Conservation (phyloP, 148 eudicot genomes). For the Vaccinium myrtillus region DNA sequence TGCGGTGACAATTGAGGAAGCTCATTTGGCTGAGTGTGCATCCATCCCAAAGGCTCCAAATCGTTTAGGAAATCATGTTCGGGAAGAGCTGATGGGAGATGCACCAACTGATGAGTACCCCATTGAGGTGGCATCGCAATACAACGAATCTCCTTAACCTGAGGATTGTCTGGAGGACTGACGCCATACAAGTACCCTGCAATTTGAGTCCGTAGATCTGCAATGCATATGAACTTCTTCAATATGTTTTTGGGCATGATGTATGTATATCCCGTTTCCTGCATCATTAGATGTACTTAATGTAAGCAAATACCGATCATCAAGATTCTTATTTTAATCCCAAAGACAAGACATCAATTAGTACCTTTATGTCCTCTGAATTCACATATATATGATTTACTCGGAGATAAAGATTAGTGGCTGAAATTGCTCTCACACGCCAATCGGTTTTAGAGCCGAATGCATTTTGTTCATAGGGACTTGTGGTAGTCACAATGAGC, state of each 20-base stretch:
- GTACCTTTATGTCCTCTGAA: slow-evolving; percentile 84
- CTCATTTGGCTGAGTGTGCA: slow-evolving; percentile 99
- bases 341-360: not conserved
- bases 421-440: slow-evolving; percentile 99
- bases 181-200: slow-evolving; percentile 92
- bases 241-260: slow-evolving; percentile 96
- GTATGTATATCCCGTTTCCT: slow-evolving; percentile 97
- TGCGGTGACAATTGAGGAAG: slow-evolving; percentile 98
- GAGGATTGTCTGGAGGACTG: slow-evolving; percentile 98
- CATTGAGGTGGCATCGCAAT: slow-evolving; percentile 96
- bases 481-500: slow-evolving; percentile 88
- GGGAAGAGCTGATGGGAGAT: slow-evolving; percentile 88
- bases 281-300: slow-evolving; percentile 21
- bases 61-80: slow-evolving; percentile 93
- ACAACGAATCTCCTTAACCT: slow-evolving; percentile 95
- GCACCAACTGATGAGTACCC: slow-evolving; percentile 96
- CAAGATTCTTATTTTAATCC: not conserved
- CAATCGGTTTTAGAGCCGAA: slow-evolving; percentile 97
- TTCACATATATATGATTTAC: slow-evolving; percentile 98
- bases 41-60: slow-evolving; percentile 98
- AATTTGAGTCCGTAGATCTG: slow-evolving; percentile 94
- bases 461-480: slow-evolving; percentile 93
- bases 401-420: slow-evolving; percentile 95
- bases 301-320: slow-evolving; percentile 11
- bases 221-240: slow-evolving; percentile 98